Percentiles rank a stretch among this genome's conserved stretches.
Conservation (phyloP, 164 flowering plant species). For the Dillenia turbinata region DNA sequence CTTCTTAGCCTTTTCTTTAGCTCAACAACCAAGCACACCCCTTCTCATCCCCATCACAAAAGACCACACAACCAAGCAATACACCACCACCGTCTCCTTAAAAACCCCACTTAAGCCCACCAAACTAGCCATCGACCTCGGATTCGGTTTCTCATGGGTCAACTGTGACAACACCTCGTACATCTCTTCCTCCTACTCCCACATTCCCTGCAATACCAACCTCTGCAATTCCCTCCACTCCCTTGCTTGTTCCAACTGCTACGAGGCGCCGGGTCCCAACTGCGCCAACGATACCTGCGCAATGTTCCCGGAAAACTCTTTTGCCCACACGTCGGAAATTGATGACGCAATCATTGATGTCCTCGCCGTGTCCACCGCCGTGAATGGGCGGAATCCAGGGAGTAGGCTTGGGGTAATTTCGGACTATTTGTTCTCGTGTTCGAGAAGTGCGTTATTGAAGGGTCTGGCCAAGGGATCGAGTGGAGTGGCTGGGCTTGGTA, state of each 20-base stretch:
- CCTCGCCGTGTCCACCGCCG: slow-evolving; percentile 13
- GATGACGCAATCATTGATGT: slow-evolving; percentile 8
- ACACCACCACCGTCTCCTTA: slow-evolving; percentile 14
- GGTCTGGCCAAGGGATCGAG: slow-evolving; percentile 12
- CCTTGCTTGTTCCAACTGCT: slow-evolving; percentile 13
- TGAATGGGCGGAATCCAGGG: slow-evolving; percentile 19
- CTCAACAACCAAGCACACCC: slow-evolving; percentile 5
- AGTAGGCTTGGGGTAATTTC: slow-evolving; percentile 12
- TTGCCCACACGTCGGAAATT: slow-evolving; percentile 4
- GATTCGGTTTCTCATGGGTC: slow-evolving; percentile 22
- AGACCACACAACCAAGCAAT: slow-evolving; percentile 17
- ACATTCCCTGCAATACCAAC: slow-evolving; percentile 21
- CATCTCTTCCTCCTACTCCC: slow-evolving; percentile 15
- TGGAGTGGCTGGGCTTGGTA: slow-evolving; percentile 30
- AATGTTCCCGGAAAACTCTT: slow-evolving; percentile 12
- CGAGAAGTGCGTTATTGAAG: slow-evolving; percentile 1
- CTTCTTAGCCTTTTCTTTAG: background rate
- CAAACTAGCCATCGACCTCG: slow-evolving; percentile 24
- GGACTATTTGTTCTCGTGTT: slow-evolving; percentile 21
- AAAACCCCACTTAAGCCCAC: slow-evolving; percentile 26
- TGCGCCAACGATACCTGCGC: slow-evolving; percentile 18
- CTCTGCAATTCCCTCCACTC: slow-evolving; percentile 14
- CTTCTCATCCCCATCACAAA: slow-evolving; percentile 19
- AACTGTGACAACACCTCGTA: slow-evolving; percentile 11
- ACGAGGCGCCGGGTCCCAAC: background rate